Base-by-base conservation (phyloP, 2,329 filamentous ascomycete species). In the Fusarium fujikuroi region DNA sequence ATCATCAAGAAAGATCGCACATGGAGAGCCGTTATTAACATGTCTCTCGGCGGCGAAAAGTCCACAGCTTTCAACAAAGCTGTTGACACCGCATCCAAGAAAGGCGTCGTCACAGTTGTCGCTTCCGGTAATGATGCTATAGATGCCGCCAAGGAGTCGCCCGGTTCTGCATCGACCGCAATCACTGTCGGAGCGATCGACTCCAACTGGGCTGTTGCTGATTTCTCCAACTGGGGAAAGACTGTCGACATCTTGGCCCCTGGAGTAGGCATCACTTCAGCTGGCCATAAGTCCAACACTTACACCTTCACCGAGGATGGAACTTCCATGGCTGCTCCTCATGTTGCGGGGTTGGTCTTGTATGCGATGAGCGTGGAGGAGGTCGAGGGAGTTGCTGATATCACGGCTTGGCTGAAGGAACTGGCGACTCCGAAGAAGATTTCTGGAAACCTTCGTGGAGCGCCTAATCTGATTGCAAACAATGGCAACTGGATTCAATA, bases 241-340 rank as follows among this genome's bases (percentile, higher is more conserved):
- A 65, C 78, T 4, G 79, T 87, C 7, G 84, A 87, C 52, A 78
- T 87, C 54, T 83, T 86, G 54, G 86, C 84, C 0, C 85, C 86
- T 0, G 86, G 86, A 8, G 79, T 82, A 9, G 69, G 63, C 21
- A 77, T 87, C 34, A 15, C 84, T 1, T 87, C 85, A 6, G 74
- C 86, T 0, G 66, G 60, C 0, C 50, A 62, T 11, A 60, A 52
- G 7, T 87, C 78, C 53, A 81, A 79, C 59, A 66, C 84, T 19
- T 81, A 71, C 36, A 77, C 79, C 1, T 44, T 43, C 32, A 79
- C 72, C 3, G 80, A 85, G 56, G 84, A 81, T 4, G 65, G 88
- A 28, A 90, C 88, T 5, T 87, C 84, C 0, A 88, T 88, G 85
- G 85, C 87, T 15, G 79, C 83, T 14, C 88, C 87, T 6, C 86